Conservation (phyloP, 768 basidiomycete genomes). For the Crassisporium funariophilum region DNA sequence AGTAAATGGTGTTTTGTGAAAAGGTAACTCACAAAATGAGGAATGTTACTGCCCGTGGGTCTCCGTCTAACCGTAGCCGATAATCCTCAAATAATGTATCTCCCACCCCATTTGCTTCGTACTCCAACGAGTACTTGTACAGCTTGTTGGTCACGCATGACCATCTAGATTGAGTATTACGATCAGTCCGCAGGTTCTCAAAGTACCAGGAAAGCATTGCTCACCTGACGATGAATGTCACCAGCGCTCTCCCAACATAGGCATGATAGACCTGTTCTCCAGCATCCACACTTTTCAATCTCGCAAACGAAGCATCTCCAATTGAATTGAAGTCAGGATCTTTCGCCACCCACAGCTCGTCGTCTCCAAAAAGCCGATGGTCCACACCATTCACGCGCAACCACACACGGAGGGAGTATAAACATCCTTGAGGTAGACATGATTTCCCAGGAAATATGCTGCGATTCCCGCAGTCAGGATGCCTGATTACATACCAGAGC, state of each 20-base stretch:
- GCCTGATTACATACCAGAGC: neutral
- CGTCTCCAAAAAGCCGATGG: slow-evolving; percentile 64
- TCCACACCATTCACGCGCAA: slow-evolving; percentile 57
- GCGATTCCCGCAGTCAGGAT: neutral
- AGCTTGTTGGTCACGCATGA: slow-evolving; percentile 40
- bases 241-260: slow-evolving; percentile 54
- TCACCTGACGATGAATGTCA: slow-evolving; percentile 59
- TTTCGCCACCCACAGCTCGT: slow-evolving; percentile 66
- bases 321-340: slow-evolving; percentile 67
- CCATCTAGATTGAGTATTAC: slow-evolving; percentile 46
- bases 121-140: slow-evolving; percentile 62
- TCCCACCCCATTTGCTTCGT: slow-evolving; percentile 66
- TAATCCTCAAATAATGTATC: slow-evolving; percentile 54
- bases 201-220: slow-evolving; percentile 9
- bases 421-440: slow-evolving; percentile 52
- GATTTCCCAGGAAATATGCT: slow-evolving; percentile 65
- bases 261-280: slow-evolving; percentile 57
- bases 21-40: slow-evolving; percentile 55
- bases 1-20: neutral
- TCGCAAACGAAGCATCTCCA: slow-evolving; percentile 56
- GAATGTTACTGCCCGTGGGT: slow-evolving; percentile 56
- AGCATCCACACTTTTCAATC: slow-evolving; percentile 42
- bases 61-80: slow-evolving; percentile 53
- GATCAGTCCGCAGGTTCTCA: neutral
- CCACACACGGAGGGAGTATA: slow-evolving; percentile 67